Base-by-base conservation (phyloP, 2,329 filamentous ascomycete genomes). In the Ophiocordyceps camponoti-leonardi region DNA sequence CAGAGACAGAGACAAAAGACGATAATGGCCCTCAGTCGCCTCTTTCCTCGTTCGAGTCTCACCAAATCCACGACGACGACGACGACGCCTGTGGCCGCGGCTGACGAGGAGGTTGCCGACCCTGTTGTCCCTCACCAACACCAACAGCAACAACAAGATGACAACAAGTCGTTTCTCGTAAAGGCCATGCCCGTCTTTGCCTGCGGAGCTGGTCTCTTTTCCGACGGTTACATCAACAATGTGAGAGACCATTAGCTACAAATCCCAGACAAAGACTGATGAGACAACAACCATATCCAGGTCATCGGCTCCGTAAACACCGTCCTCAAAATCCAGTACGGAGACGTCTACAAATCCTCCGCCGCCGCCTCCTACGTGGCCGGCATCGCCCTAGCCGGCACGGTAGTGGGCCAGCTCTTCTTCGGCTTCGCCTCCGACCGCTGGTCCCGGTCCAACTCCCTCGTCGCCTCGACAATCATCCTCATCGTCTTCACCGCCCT, bases 161-260 rank as follows among this genome's bases (percentile, higher is more conserved):
- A 45, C 44, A 46, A 42, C 33, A 56, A 52, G 48, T 43, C 53
- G 11, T 57, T 56, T 31, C 46, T 49, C 23, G 14, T 52, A 20
- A 45, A 52, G 2, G 53, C 51, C 4, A 41, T 74, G 72, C 86
- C 87, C 14, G 83, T 86, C 1, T 81, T 94, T 53, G 87, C 87
- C 41, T 94, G 86, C 57, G 88, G 88, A 51, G 84, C 87, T 44
- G 88, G 88, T 55, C 71, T 94, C 2, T 94, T 94, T 63, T 87
- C 82, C 22, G 88, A 94, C 61, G 88, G 88, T 16, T 94, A 94
- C 61, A 76, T 94, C 58, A 93, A 94, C 64, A 86, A 85, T 56
- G 84, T 86, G 65, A 50, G 59, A 46, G 35, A 28, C 5, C n/a
- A n/a, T n/a, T n/a, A n/a, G n/a, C n/a, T n/a, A n/a, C n/a, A n/a